phyloP scores from a whole-genome alignment of 2,329 filamentous ascomycete genomes.

The Thelonectria olida region DNA sequence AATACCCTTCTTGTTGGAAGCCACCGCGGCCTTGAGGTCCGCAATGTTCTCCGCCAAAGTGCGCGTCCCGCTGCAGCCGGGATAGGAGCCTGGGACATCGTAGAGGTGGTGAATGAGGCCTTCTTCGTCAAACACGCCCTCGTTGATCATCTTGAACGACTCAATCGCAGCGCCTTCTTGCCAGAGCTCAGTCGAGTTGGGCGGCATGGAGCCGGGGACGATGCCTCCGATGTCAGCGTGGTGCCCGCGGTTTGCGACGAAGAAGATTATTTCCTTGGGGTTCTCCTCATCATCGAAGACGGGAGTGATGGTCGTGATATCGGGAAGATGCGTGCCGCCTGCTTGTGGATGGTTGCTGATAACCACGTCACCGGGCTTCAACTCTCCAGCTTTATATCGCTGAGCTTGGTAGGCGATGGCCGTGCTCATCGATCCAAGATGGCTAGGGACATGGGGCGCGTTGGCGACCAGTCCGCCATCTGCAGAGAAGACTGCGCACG shows the following conservation, averaged over 20 bases:
- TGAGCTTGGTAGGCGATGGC: constrained; percentile 74
- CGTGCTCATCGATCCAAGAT: constrained; percentile 80
- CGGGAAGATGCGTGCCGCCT: constrained; percentile 47
- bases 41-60: constrained; percentile 86
- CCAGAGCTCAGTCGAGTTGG: constrained; percentile 68
- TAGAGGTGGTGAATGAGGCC: constrained; percentile 69
- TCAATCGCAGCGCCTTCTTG: constrained; percentile 68
- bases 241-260: constrained; percentile 44
- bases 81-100: constrained; percentile 32
- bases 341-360: constrained; percentile 69
- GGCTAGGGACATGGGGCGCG: constrained; percentile 78
- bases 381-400: constrained; percentile 72
- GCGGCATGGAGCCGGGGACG: constrained; percentile 79
- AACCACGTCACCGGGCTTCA: constrained; percentile 78
- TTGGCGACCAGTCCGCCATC: constrained; percentile 78
- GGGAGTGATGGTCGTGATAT: constrained; percentile 41
- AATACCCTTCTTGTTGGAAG: constrained; percentile 87
- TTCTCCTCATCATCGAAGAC: constrained; percentile 43
- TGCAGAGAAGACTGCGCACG: constrained; percentile 78
- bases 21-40: constrained; percentile 86
- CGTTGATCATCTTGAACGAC: constrained; percentile 40
- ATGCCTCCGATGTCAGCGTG: constrained; percentile 63
- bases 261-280: constrained; percentile 44
- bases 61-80: constrained; percentile 63
- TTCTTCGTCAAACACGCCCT: constrained; percentile 48